Base-by-base conservation (phyloP, 2,329 filamentous ascomycete species). In the Fusarium buharicum region DNA sequence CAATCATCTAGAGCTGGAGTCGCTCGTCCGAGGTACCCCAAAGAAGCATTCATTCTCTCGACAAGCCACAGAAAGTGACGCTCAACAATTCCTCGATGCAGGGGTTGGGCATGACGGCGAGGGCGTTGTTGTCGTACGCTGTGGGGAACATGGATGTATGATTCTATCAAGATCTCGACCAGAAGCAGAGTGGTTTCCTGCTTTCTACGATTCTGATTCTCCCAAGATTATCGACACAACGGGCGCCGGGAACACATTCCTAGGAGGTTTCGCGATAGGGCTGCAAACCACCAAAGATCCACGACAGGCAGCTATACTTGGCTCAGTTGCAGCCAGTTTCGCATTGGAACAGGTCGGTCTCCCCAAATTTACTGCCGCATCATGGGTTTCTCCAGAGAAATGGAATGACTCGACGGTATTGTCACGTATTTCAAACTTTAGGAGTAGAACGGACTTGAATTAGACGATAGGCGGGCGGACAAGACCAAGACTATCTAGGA, bases 121-220 rank as follows among this genome's bases (percentile, higher is more conserved):
- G 31, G 38, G 37, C 31, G 33, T 27, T 3, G 28, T 37, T 9
- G 39, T 50, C 10, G 31, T 51, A 16, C 31, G 48, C 6, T 44
- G 39, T n/a, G 31, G 48, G 9, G 39, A 51, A 20, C 31, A 51
- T 37, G 38, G 39, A 8, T 51, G 22, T n/a, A 20, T n/a, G 17
- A 24, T 16, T 14, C 28, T 37, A 13, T 12, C 20, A 13, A 41
- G 28, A 13, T 18, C 39, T 7, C 18, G 43, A 10, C 4, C 22
- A 5, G 13, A 44, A 14, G 2, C 30, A 16, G 8, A 14, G n/a
- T 43, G 48, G 48, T 11, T 43, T 13, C 48, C 48, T 16, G 16
- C 48, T 11, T 44, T 50, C 10, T 37, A 44, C 10, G 17, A 16
- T 7, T 6, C 16, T 13, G 18, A 4, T 3, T 44, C 39, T 7